Evolutionary conservation across 1,284 basidiomycete species (phyloP).

Genomic region (Ganoderma multipileum): DNA sequence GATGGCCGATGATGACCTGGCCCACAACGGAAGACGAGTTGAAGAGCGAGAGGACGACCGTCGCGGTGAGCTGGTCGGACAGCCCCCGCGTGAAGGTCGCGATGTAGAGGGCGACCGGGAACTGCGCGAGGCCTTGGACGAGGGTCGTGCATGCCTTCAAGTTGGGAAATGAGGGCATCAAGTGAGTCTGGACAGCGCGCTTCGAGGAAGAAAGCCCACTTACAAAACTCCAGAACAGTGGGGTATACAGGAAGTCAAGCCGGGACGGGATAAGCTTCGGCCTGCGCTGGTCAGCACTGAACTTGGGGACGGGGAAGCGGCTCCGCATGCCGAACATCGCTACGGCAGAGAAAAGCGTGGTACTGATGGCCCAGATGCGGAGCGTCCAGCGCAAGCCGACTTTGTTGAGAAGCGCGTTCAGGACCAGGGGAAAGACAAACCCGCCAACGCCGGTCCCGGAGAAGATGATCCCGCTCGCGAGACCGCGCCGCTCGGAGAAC

Average conservation of each 20-base stretch:
- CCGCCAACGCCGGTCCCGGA: slow-evolving; percentile 38
- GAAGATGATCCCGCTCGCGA: slow-evolving; percentile 39
- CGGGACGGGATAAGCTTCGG: slow-evolving; percentile 34
- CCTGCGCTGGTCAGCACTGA: slow-evolving; percentile 23
- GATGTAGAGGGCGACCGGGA: slow-evolving; percentile 40
- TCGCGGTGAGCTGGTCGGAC: slow-evolving; percentile 33
- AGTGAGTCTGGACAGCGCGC: neutral
- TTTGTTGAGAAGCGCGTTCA: slow-evolving; percentile 33
- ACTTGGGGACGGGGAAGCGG: slow-evolving; percentile 35
- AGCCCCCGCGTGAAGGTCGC: slow-evolving; percentile 34
- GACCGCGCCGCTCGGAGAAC: slow-evolving; percentile 34
- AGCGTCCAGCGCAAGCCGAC: slow-evolving; percentile 38
- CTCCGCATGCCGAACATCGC: slow-evolving; percentile 35
- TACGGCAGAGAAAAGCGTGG: slow-evolving; percentile 27
- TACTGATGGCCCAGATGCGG: slow-evolving; percentile 33
- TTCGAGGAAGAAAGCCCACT: neutral
- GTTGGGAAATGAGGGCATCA: neutral
- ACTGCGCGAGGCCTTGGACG: slow-evolving; percentile 38
- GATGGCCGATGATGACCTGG: slow-evolving; percentile 36
- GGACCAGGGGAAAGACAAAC: slow-evolving; percentile 37
- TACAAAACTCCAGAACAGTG: slow-evolving; percentile 37
- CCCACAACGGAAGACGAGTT: slow-evolving; percentile 36
- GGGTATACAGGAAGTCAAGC: slow-evolving; percentile 33
- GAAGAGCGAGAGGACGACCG: slow-evolving; percentile 36
- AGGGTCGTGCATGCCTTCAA: slow-evolving; percentile 31